Percentiles rank a stretch among this genome's conserved stretches.
Conservation (phyloP, 176 grass and related monocot species). For the Dactylis glomerata region DNA sequence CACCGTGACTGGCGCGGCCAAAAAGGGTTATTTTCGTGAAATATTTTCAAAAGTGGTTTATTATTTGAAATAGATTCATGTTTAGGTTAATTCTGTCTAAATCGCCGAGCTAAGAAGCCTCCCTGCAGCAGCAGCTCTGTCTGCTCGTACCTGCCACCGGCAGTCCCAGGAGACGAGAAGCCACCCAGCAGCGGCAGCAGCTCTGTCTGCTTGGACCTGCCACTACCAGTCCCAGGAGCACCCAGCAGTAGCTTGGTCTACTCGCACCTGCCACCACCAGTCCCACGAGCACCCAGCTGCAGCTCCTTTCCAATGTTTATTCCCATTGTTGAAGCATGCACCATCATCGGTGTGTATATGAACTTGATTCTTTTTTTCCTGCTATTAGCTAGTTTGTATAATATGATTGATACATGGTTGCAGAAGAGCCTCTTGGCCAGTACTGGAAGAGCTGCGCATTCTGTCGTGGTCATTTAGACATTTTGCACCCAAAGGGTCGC, state of each 20-base stretch:
- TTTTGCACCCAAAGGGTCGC: constrained; percentile 13
- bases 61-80: too few species aligned
- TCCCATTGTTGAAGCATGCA: constrained; percentile 24
- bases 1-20: too few species aligned
- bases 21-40: too few species aligned
- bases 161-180: too few species aligned
- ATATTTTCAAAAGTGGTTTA: too few species aligned
- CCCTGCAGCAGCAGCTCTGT: too few species aligned
- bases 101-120: too few species aligned
- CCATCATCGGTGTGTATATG: constrained; percentile 15
- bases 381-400: neutral
- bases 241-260: neutral
- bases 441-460: constrained; percentile 8
- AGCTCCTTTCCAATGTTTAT: neutral
- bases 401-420: neutral
- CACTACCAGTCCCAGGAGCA: too few species aligned
- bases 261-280: neutral
- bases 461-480: neutral
- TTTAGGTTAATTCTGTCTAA: too few species aligned
- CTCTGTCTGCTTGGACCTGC: too few species aligned
- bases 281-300: neutral
- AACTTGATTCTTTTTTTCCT: neutral
- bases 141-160: too few species aligned
- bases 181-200: too few species aligned
- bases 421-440: constrained; percentile 9